Evolutionary conservation across 179 eudicot genomes (phyloP), one percentile per base, ranked within the genome.

Genomic region (Silene coronaria): DNA sequence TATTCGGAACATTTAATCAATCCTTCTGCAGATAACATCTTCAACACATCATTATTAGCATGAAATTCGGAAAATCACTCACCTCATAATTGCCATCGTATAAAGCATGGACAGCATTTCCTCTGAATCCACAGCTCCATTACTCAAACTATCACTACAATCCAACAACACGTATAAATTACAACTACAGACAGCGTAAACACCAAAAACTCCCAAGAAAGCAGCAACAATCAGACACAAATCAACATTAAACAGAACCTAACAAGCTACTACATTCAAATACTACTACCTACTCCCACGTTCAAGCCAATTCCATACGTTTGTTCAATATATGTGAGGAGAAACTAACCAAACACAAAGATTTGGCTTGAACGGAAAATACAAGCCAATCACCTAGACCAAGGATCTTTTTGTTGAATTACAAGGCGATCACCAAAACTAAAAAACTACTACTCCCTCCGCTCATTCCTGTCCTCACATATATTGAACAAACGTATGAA

Each of bases 51-150:
- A 70, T 48, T 2, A n/a, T 32, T 2, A 70, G 21, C 38, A 70
- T 13, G 36, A 70, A 48, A 70, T 7, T 48, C 53, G 21, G 19
- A 53, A 53, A 53, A 53, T 53, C 51, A 32, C 80, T 61, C 62
- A 81, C 98, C 96, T 91, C 92, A 87, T 80, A 34, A 91, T 82
- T 4, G 97, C 91, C 96, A 91, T 90, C 28, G 89, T 84, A 82
- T 94, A 91, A 36, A 90, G 83, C 97, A 90, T 90, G 9, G 97
- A 78, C 73, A 94, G 77, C 82, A 90, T 70, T 70, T 91, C 91
- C 72, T 91, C 91, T 0, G 96, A 89, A 36, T 76, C 85, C 6
- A 72, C 51, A 77, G 45, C 87, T 77, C 64, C 81, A 59, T 73
- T 61, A 73, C 78, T 77, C 66, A 80, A 27, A 51, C 82, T 84